A percentile compares a stretch with the other conserved stretches of the same genome.
These are phyloP conservation scores for Keqinozyma sinolaborantium DNA, from an alignment of 1,139 yeast species.

Conservation along the genomic window DNA sequence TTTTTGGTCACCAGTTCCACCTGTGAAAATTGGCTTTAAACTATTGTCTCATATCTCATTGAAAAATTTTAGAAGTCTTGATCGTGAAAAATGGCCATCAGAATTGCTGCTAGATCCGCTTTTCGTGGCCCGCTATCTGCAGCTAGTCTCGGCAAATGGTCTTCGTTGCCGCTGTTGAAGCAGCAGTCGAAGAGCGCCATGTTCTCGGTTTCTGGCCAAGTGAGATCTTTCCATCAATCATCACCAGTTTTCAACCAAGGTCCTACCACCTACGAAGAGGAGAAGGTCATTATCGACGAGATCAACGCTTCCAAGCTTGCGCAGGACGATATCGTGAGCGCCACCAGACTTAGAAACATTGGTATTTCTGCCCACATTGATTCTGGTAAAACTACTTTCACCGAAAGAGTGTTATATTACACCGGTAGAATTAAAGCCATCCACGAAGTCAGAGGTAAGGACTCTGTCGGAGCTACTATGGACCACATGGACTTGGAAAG, in stretches of 20 bases:
- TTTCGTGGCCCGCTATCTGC: neutral
- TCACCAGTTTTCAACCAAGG: slow-evolving; percentile 9
- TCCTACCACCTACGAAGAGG: slow-evolving; percentile 62
- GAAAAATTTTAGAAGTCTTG: neutral
- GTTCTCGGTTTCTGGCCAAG: too few relatives aligned
- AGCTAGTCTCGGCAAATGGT: neutral
- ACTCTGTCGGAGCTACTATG: slow-evolving; percentile 96
- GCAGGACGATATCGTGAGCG: slow-evolving; percentile 53
- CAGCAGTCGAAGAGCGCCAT: too few relatives aligned
- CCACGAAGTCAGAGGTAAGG: slow-evolving; percentile 97
- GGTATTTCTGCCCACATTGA: slow-evolving; percentile 96
- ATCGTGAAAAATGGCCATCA: neutral
- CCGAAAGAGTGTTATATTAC: slow-evolving; percentile 93
- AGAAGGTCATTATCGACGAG: slow-evolving; percentile 62
- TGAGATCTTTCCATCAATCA: slow-evolving; percentile 12
- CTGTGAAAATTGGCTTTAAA: too few relatives aligned
- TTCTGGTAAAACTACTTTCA: slow-evolving; percentile 84
- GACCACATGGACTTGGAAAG: slow-evolving; percentile 93
- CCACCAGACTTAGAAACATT: slow-evolving; percentile 75
- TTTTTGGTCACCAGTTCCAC: too few relatives aligned
- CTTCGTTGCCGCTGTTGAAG: too few relatives aligned
- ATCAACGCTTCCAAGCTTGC: slow-evolving; percentile 47
- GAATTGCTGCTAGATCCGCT: neutral
- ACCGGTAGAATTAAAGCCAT: slow-evolving; percentile 97
- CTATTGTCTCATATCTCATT: neutral